Evolutionary conservation across 208 protist species (phyloP), one percentile per base, ranked within the genome.

Genomic region (Acanthamoeba divionensis): DNA sequence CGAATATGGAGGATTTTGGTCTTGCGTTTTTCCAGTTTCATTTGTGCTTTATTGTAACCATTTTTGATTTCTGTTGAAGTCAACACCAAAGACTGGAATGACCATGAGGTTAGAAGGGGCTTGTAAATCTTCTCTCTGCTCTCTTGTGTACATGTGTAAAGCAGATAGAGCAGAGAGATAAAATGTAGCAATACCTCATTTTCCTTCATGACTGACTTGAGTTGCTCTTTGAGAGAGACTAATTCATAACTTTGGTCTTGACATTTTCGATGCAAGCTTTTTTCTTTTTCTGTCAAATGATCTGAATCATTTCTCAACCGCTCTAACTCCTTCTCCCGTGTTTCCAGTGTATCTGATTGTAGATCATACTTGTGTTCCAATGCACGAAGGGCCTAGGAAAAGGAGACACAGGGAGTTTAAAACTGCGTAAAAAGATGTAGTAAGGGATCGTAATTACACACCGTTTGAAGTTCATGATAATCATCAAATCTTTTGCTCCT

Each of bases 401-500:
- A 29, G 6, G 36, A 24, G 33, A 33, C 2, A 26, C 33, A n/a
- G 0, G 41, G 18, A 26, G 41, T 2, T 21, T 41, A 73, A 36
- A 18, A n/a, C 29, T 18, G 21, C 3, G 44, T 26, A 52, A 33
- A 60, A 15, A 10, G n/a, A 24, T 57, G 52, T 57, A 33, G n/a
- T 38, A 6, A 9, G n/a, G 26, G 10, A 69, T 10, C 62, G n/a
- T 41, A 26, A n/a, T n/a, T n/a, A n/a, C 62, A 10, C 62, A 83
- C 73, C 73, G 73, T 83, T 44, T 83, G 57, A 31, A 54, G 57
- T 44, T 83, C 73, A 54, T 83, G 73, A 21, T 83, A 83, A 54
- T 83, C 73, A 10, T 83, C 73, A 36, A 63, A 63, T 4, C 73
- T 47, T 0, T 63, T 47, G 15, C 33, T 83, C 4, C 73, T 1